phyloP scores from a whole-genome alignment of 2,329 filamentous ascomycete species.

The Pleomassaria siparia region DNA sequence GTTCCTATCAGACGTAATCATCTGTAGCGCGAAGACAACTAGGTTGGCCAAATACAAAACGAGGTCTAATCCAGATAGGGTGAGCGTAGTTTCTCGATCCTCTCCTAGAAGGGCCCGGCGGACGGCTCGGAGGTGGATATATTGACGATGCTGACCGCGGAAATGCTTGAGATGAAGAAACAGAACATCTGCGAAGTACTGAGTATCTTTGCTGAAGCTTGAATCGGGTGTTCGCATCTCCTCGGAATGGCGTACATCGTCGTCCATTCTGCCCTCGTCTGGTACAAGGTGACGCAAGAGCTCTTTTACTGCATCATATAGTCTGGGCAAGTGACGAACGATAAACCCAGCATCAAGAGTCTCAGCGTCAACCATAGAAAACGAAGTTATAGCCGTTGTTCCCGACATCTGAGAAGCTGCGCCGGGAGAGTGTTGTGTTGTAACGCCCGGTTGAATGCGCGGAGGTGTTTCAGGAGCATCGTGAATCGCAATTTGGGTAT shows the following conservation, averaged over 20 bases:
- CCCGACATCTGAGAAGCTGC: conserved; percentile 48
- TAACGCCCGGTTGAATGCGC: conserved; percentile 8
- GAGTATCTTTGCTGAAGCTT: conserved; percentile 42
- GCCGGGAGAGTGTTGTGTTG: conserved; percentile 35
- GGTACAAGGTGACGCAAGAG: conserved; percentile 36
- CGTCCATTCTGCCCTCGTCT: conserved; percentile 20
- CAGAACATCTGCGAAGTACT: conserved; percentile 37
- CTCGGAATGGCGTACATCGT: conserved; percentile 23
- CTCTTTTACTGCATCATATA: conserved; percentile 32
- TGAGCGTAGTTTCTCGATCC: conserved; percentile 16
- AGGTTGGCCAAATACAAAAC: conserved; percentile 51
- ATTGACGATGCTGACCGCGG: conserved; percentile 41
- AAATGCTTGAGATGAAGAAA: conserved; percentile 40
- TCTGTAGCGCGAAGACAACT: conserved; percentile 42
- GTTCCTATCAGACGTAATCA: conserved; percentile 35
- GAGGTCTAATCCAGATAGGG: conserved; percentile 39
- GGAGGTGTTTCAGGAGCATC: conserved; percentile 29
- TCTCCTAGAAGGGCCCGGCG: conserved; percentile 43
- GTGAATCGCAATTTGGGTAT: conserved; percentile 23
- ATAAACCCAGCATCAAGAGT: conserved; percentile 47
- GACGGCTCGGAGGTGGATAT: conserved; percentile 44
- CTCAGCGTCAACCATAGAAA: conserved; percentile 47
- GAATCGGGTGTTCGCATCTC: conserved; percentile 41
- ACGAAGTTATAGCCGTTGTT: conserved; percentile 50
- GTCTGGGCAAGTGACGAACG: conserved; percentile 43